Base-by-base conservation (phyloP, 495 filamentous ascomycete species). In the Lasiosphaeria hispida region DNA sequence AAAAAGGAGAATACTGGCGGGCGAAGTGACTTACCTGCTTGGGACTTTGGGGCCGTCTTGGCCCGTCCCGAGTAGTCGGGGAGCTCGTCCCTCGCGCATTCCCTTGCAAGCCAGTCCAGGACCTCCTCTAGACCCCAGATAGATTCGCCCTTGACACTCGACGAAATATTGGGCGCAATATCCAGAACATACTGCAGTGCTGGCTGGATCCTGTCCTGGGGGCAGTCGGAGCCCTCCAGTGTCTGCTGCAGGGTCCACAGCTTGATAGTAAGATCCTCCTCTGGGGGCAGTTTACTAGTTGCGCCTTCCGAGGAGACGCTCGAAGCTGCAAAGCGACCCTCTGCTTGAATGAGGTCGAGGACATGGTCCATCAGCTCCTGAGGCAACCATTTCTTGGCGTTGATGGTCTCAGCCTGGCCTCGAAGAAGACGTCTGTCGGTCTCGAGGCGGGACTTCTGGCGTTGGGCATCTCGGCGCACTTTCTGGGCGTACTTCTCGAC, bases 41-140 rank as follows among this genome's bases (percentile, higher is more conserved):
- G 66, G 10, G 67, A 68, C 56, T 75, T 77, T 19, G 62, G 7
- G 14, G 34, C 63, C 48, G 63, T 51, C 37, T 70, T 70, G 38
- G 62, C 59, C 36, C 70, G 68, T 15, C 74, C 75, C 8, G 85
- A 84, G 71, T 92, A 93, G 45, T 84, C 83, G 1, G 86, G 85
- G 34, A 94, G 79, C 63, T 93, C 87, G 5, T 83, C 80, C 59
- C 76, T 73, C 13, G 80, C 73, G 64, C 84, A 87, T 61, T 91
- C 80, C 59, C 88, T 75, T 17, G 90, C 89, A 15, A 97, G 76
- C 90, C 89, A 96, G 63, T 96, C 89, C 33, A 97, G 62, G n/a
- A 83, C 82, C 67, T 94, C 91, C 56, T 94, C 87, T 45, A 97
- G 72, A 15, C 92, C 92, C 87, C 91, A 95, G 10, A 90, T 79